Percentiles rank a stretch among this genome's conserved stretches.
Evolutionary conservation across 208 protist genomes (phyloP).

Genomic region (Acanthamoeba lenticulata): DNA sequence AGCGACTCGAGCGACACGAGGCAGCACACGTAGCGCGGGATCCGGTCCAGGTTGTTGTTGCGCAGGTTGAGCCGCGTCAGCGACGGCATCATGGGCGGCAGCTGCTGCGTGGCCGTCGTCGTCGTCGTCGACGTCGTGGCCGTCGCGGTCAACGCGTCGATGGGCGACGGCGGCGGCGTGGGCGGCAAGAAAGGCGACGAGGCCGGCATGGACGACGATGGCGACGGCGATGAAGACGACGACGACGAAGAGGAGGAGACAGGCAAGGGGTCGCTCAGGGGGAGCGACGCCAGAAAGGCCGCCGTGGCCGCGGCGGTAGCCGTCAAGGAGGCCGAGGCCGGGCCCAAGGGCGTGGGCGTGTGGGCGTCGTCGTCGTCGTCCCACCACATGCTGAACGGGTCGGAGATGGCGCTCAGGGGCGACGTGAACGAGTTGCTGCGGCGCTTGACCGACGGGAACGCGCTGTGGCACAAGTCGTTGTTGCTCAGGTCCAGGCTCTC

Average conservation of each 20-base stretch:
- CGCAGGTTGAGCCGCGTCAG: conserved; percentile 13
- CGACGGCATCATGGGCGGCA: conserved; percentile 12
- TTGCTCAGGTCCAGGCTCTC: conserved; percentile 51
- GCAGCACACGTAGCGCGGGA: conserved; percentile 46
- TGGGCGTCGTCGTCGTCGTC: background rate
- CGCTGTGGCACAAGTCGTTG: conserved; percentile 55
- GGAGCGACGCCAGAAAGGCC: conserved; percentile 17
- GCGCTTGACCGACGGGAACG: conserved; percentile 31
- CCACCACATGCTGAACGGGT: conserved; percentile 46
- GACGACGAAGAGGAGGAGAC: background rate
- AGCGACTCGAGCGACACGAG: background rate
- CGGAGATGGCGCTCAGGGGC: conserved; percentile 5
- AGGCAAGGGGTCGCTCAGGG: conserved; percentile 9
- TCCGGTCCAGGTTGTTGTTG: conserved; percentile 50
- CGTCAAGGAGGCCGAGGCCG: background rate
- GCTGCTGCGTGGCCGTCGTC: background rate
- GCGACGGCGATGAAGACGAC: background rate
- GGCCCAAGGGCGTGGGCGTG: background rate
- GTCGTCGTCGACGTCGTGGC: background rate
- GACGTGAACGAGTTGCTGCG: conserved; percentile 60
- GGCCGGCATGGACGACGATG: background rate
- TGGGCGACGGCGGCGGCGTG: background rate
- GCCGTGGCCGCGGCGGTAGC: background rate
- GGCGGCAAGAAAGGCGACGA: background rate
- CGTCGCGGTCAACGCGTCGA: background rate